Evolutionary conservation across 805 yeast species (phyloP), one percentile per base, ranked within the genome.

Genomic region (Huiozyma naganishii): DNA sequence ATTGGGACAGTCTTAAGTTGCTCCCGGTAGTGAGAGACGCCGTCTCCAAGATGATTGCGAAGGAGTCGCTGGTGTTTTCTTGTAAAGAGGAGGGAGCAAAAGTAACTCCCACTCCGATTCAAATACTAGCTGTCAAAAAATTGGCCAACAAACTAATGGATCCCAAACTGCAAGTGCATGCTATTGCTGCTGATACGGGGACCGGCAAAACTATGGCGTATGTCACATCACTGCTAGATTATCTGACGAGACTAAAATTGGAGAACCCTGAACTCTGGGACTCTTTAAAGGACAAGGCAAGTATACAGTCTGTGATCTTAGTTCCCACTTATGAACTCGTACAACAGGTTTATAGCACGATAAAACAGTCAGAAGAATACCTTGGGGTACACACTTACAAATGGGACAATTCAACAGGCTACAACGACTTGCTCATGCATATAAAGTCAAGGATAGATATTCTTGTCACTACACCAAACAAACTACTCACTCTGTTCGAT

Each of bases 131-230:
- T 5, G 74, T 85, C 36, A 67, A 64, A 44, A 54, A 52, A 28
- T 46, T 67, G 23, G 53, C 67, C 1, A 53, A 57, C 37, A 45
- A 50, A 7, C 46, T 67, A 11, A 61, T 62, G 65, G 62, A 62
- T 27, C 60, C 59, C 6, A 65, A 70, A 46, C 53, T 79, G 40
- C 77, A 79, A 50, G 73, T 80, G 0, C 86, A 77, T 67, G 77
- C 92, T 2, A 62, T 90, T 43, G 97, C 97, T 0, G 95, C 97
- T 3, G 97, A 92, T 59, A 90, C 98, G 0, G 98, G 98, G 0
- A 83, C 95, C 0, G 98, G 98, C 7, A 90, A 90, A 58, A 90
- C 98, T 0, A 79, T 95, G 79, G 88, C 97, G 0, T 90, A 89
- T 56, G 58, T 92, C 47, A 77, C 83, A 0, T 89, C 95, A 0